Evolutionary conservation across 371 early-diverging fungal genomes (phyloP).

Genomic region (Fennellomyces sp.): DNA sequence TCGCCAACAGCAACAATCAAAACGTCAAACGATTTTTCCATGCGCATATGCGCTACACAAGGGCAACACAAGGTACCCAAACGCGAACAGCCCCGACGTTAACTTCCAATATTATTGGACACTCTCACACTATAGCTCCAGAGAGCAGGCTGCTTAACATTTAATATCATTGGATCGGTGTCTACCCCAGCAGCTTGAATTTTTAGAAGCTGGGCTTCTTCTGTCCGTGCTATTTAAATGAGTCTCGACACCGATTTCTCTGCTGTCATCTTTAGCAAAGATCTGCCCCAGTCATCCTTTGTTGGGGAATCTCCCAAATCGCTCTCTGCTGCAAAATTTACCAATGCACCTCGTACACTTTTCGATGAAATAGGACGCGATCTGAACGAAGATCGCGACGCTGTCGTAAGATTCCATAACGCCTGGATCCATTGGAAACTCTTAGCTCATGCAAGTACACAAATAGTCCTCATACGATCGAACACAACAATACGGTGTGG

Average conservation of each 20-base stretch:
- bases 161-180: no score
- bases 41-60: no score
- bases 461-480: not conserved
- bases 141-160: no score
- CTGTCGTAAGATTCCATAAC: not conserved
- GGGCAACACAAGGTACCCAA: no score
- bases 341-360: slow-evolving; percentile 13
- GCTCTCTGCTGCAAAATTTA: slow-evolving; percentile 6
- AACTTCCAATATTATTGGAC: no score
- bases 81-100: no score
- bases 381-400: not conserved
- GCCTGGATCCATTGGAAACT: not conserved
- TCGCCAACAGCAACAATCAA: no score
- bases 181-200: no score
- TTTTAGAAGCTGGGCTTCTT: no score
- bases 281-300: slow-evolving; percentile 18
- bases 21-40: no score
- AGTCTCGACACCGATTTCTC: slow-evolving; percentile 7
- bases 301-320: slow-evolving; percentile 5
- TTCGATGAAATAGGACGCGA: slow-evolving; percentile 15
- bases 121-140: no score
- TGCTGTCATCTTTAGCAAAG: slow-evolving; percentile 15
- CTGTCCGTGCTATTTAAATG: not conserved
- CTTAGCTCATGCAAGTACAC: not conserved
- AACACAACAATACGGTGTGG: not conserved